These are phyloP conservation scores for Penicillium corylophilum DNA, from an alignment of 2,329 filamentous ascomycete species.

Conservation along the genomic window DNA sequence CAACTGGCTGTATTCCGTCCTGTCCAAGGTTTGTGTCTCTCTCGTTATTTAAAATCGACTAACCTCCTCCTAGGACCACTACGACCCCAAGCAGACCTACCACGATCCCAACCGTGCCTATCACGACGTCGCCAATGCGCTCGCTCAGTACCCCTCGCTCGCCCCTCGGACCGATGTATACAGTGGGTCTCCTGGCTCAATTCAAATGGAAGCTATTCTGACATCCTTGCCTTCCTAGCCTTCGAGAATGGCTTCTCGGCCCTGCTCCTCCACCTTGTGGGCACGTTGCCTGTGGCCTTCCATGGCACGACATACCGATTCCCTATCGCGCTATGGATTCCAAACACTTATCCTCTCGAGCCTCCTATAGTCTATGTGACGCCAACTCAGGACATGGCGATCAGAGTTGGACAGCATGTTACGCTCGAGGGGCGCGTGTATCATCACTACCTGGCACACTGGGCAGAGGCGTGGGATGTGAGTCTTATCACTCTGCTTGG, in stretches of 20 bases:
- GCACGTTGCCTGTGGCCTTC: constrained; percentile 88
- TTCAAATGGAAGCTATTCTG: background rate
- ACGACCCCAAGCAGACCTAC: constrained; percentile 69
- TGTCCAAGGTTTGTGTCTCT: constrained; percentile 63
- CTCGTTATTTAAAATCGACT: constrained; percentile 3
- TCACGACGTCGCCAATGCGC: constrained; percentile 79
- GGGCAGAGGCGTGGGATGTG: constrained; percentile 88
- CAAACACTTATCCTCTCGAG: constrained; percentile 83
- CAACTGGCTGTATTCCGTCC: constrained; percentile 91
- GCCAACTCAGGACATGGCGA: constrained; percentile 81
- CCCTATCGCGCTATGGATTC: constrained; percentile 88
- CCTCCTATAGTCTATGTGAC: constrained; percentile 85
- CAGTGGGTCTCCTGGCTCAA: constrained; percentile 58
- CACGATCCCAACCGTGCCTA: constrained; percentile 90
- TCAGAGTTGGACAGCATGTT: constrained; percentile 91
- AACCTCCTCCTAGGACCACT: constrained; percentile 32
- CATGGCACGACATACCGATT: constrained; percentile 87
- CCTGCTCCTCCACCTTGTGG: constrained; percentile 79
- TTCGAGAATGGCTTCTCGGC: constrained; percentile 86
- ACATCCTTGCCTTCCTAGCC: constrained; percentile 54
- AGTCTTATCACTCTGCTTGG: constrained; percentile 40
- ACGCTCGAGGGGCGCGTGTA: constrained; percentile 91
- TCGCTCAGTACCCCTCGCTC: constrained; percentile 76
- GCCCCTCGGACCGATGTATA: constrained; percentile 90
- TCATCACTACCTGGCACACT: constrained; percentile 90